These are phyloP conservation scores for Rhododendron kiyosumense DNA, from an alignment of 148 eudicot species.

Conservation along the genomic window DNA sequence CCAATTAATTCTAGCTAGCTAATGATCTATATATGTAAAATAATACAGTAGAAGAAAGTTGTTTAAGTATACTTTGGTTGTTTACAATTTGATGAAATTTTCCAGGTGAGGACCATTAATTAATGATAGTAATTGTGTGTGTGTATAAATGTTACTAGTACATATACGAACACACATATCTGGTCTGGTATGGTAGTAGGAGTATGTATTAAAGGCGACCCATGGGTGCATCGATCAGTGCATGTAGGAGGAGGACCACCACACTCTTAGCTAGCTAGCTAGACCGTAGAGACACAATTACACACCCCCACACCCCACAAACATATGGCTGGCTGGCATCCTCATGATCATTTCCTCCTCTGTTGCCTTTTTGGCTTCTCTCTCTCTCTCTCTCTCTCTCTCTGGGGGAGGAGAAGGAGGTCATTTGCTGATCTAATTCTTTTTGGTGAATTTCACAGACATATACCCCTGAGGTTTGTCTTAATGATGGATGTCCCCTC, in stretches of 20 bases:
- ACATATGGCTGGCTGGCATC: background rate
- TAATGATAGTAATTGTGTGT: background rate
- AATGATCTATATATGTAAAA: background rate
- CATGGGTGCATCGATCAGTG: background rate
- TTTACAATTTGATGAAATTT: background rate
- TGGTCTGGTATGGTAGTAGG: too few species aligned
- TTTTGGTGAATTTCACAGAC: too few species aligned
- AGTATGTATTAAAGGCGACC: background rate
- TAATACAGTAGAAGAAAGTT: background rate
- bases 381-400: background rate
- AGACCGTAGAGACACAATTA: background rate
- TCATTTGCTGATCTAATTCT: background rate
- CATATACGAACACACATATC: too few species aligned
- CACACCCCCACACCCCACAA: conserved; percentile 1
- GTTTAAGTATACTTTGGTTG: background rate
- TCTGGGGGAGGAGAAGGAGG: background rate
- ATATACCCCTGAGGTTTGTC: too few species aligned
- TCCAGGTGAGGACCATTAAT: background rate
- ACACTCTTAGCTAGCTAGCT: background rate
- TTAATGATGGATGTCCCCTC: too few species aligned
- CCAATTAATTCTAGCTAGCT: background rate
- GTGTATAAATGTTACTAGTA: background rate
- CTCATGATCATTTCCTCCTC: background rate
- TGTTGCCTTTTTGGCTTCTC: background rate
- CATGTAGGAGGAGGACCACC: background rate